Evolutionary conservation across 2,329 filamentous ascomycete species (phyloP).

Genomic region (Botrytis tulipae): DNA sequence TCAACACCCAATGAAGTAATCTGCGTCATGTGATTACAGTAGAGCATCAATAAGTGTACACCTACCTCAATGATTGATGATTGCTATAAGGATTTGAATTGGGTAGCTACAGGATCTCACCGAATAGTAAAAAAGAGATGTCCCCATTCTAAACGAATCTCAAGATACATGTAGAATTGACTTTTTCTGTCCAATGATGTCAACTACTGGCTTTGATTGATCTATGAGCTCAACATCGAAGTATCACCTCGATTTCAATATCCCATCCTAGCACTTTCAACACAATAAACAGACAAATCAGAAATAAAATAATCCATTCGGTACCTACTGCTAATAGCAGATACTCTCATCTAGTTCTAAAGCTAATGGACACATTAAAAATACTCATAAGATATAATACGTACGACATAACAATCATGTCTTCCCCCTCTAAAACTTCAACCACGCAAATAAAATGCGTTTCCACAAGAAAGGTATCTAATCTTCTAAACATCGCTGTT

Average conservation of each 20-base stretch:
- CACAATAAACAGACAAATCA: neutral
- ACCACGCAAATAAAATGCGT: neutral
- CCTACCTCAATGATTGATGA: no score
- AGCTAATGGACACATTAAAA: neutral
- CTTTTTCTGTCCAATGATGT: neutral
- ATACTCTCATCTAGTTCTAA: neutral
- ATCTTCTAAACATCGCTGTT: neutral
- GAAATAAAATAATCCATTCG: neutral
- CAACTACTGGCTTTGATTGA: neutral
- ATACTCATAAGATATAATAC: slow-evolving; percentile 1
- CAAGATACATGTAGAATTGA: neutral
- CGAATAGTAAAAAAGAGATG: neutral
- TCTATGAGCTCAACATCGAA: neutral
- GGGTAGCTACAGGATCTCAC: neutral
- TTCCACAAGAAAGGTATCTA: neutral
- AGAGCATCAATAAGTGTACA: no score
- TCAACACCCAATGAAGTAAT: neutral
- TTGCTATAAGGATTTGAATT: neutral
- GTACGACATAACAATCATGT: neutral
- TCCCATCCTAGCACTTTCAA: neutral
- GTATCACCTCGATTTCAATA: neutral
- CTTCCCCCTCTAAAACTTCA: neutral
- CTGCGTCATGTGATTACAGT: neutral
- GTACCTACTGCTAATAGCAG: neutral
- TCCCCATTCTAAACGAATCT: neutral